Conservation (phyloP, 163 green algal species). For the Scenedesmus sp. region DNA sequence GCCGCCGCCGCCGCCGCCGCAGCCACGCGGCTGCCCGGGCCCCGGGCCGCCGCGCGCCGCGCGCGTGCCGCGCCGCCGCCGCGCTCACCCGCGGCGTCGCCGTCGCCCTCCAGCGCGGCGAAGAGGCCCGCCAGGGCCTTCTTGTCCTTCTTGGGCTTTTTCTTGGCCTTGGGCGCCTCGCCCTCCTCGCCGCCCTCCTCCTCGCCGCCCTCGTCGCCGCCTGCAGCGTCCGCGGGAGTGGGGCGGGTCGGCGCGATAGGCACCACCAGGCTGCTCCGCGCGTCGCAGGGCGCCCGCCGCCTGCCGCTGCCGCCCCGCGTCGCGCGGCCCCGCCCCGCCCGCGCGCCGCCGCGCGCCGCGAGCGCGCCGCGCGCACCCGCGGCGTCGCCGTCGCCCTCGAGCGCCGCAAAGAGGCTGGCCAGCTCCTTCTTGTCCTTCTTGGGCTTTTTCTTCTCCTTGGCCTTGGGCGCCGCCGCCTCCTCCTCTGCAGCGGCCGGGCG, state of each 20-base stretch:
- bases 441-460: conserved; percentile 46
- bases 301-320: not conserved
- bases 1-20: no score
- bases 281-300: conserved; percentile 20
- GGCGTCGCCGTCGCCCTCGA: conserved; percentile 45
- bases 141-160: conserved; percentile 53
- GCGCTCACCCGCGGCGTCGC: no score
- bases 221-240: not conserved
- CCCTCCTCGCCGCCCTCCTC: conserved; percentile 36
- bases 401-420: conserved; percentile 66
- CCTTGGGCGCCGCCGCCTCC: conserved; percentile 35
- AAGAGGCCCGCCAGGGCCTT: conserved; percentile 46
- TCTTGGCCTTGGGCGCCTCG: conserved; percentile 41
- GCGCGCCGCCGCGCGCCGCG: conserved; percentile 1
- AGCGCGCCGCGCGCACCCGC: not conserved
- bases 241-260: not conserved
- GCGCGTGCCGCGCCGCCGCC: no score
- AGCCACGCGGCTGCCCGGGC: no score
- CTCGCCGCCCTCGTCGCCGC: not conserved
- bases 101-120: conserved; percentile 52
- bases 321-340: not conserved
- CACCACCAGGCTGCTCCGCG: not conserved
- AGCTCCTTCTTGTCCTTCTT: conserved; percentile 64
- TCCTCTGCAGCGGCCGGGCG: no score
- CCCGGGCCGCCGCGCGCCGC: no score